Evolutionary conservation across 345 rosid species (phyloP), one percentile per base, ranked within the genome.

Genomic region (Rhodamnia argentea): DNA sequence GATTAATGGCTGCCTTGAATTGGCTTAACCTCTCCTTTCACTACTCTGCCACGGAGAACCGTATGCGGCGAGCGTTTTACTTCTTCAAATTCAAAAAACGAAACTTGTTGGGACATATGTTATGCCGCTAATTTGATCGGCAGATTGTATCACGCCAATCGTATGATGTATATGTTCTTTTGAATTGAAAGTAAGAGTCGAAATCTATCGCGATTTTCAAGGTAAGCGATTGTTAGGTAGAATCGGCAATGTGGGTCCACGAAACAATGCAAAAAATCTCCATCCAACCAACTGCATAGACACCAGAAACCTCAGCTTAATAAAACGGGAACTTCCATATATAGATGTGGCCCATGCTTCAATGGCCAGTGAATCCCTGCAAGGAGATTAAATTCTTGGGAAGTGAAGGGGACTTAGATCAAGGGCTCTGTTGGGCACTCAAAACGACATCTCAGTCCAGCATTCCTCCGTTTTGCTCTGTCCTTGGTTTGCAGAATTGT

Each of bases 131-230:
- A 70, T 37, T 70, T 40, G 47, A 70, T 29, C 16, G 20, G 20
- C 15, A 20, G 10, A 10, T 27, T 27, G 15, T 15, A 14, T 27
- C 5, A 29, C 0, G 0, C 20, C 6, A 16, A 64, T 0, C 1
- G 78, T 32, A 18, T 32, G 18, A 64, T 8, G 51, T 10, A 32
- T 64, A 18, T 32, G 18, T 70, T 18, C 23, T 70, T 42, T 15
- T 70, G 20, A 5, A 29, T 64, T 37, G 7, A 16, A 37, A 70
- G 47, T 20, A 37, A 64, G 81, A 70, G 81, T 70, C 47, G 20
- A 70, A 44, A 70, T 32, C 26, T 37, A 9, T 70, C 20, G 5
- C 2, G 81, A 37, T 70, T 32, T 10, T 70, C 37, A 70, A 70
- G 13, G 81, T 37, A 37, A 37, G 26, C 58, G 26, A 22, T 55